Percentiles rank a stretch among this genome's conserved stretches.
phyloP scores from a whole-genome alignment of 371 early-diverging fungal species.

The Syncephalastrum monosporum region DNA sequence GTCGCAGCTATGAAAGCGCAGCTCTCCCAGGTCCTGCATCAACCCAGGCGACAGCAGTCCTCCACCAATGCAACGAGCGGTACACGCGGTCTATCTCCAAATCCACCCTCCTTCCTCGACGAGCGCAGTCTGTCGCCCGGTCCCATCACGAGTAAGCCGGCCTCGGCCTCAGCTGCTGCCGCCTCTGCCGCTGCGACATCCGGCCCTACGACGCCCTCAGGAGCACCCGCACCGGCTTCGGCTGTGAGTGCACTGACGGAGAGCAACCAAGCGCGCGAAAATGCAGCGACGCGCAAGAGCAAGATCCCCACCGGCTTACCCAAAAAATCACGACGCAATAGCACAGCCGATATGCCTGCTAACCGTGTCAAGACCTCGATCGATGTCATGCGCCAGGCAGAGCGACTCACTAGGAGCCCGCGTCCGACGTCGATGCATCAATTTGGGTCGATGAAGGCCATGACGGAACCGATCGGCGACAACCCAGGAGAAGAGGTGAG shows the following conservation, averaged over 20 bases:
- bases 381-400: conserved; percentile 37
- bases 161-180: too few relatives aligned
- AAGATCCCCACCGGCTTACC: too few relatives aligned
- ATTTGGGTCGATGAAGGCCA: conserved; percentile 19
- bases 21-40: conserved; percentile 38
- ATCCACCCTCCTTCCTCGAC: conserved; percentile 13
- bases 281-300: neutral
- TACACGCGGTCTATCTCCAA: conserved; percentile 26
- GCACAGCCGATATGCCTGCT: conserved; percentile 36
- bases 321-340: conserved; percentile 39
- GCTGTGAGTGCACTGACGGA: too few relatives aligned
- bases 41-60: conserved; percentile 37
- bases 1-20: conserved; percentile 50
- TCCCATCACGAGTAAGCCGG: conserved; percentile 7
- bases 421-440: conserved; percentile 46
- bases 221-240: too few relatives aligned
- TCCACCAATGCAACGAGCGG: conserved; percentile 6
- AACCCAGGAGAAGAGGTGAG: conserved; percentile 51
- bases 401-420: conserved; percentile 31
- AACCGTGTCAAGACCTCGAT: conserved; percentile 38
- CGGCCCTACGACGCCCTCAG: too few relatives aligned
- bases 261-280: conserved; percentile 1
- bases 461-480: conserved; percentile 32
- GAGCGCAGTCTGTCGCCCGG: conserved; percentile 36
- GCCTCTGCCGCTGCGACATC: too few relatives aligned